Percentiles rank a stretch among this genome's conserved stretches.
Conservation (phyloP, 768 basidiomycete species). For the Fomitopsis pulvina region DNA sequence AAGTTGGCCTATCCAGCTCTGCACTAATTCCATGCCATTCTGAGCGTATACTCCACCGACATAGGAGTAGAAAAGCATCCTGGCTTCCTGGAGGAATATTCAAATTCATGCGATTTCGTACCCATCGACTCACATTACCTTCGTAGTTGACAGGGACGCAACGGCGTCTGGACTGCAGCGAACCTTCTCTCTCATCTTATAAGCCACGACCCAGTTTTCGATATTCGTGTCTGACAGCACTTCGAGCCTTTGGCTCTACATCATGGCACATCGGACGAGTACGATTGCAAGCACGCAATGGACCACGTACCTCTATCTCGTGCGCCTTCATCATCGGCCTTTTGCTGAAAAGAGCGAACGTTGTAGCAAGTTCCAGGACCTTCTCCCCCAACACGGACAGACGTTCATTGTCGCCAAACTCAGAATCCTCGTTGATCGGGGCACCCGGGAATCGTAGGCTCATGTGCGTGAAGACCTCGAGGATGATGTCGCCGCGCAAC, state of each 20-base stretch:
- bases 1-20: conserved; percentile 53
- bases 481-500: conserved; percentile 45
- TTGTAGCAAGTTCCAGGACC: conserved; percentile 46
- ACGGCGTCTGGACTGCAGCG: conserved; percentile 37
- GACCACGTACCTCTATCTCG: conserved; percentile 35
- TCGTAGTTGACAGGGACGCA: conserved; percentile 29
- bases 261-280: background rate
- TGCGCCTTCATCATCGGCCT: conserved; percentile 32
- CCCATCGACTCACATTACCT: conserved; percentile 22
- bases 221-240: conserved; percentile 35
- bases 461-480: conserved; percentile 66
- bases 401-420: conserved; percentile 55
- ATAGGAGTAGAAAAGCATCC: conserved; percentile 51
- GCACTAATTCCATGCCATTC: conserved; percentile 41
- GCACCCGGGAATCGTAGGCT: conserved; percentile 41
- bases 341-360: conserved; percentile 39
- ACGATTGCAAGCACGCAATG: conserved; percentile 38
- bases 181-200: conserved; percentile 47
- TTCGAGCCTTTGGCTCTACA: conserved; percentile 22
- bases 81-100: conserved; percentile 39
- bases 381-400: conserved; percentile 51
- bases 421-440: conserved; percentile 20
- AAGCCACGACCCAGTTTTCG: conserved; percentile 42
- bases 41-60: conserved; percentile 62
- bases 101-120: background rate